phyloP scores from a whole-genome alignment of 2,329 filamentous ascomycete genomes.

The Chrysosporium keratinophilum region DNA sequence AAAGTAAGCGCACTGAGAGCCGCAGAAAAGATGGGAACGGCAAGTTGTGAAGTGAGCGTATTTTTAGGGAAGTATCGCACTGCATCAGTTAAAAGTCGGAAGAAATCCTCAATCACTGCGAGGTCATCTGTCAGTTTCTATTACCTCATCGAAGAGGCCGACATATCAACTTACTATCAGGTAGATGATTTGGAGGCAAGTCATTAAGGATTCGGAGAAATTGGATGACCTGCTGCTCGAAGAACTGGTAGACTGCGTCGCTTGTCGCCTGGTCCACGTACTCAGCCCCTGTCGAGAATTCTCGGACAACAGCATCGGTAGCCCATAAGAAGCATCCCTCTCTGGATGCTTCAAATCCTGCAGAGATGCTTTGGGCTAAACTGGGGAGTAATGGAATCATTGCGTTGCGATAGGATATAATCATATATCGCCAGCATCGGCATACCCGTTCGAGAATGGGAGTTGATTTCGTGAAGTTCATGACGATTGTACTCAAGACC shows the following conservation, averaged over 20 bases:
- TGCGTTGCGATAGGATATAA: constrained; percentile 85
- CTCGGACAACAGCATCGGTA: constrained; percentile 83
- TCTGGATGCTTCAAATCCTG: constrained; percentile 70
- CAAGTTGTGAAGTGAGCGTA: constrained; percentile 66
- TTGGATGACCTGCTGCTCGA: constrained; percentile 80
- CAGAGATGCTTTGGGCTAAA: constrained; percentile 78
- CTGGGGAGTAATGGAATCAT: constrained; percentile 75
- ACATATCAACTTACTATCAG: constrained; percentile 47
- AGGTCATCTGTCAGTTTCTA: background rate
- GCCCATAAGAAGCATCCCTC: constrained; percentile 99
- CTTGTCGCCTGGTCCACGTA: constrained; percentile 72
- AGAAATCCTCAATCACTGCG: constrained; percentile 86
- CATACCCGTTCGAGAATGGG: constrained; percentile 91
- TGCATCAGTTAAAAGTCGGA: constrained; percentile 82
- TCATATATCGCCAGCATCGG: constrained; percentile 92
- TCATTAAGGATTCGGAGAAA: constrained; percentile 86
- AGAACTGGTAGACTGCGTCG: constrained; percentile 84
- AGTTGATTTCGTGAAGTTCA: constrained; percentile 73
- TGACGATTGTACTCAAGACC: constrained; percentile 71
- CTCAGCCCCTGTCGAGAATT: constrained; percentile 86
- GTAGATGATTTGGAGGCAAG: constrained; percentile 64
- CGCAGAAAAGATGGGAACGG: constrained; percentile 75
- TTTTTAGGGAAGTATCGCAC: constrained; percentile 84
- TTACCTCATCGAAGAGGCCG: constrained; percentile 10
- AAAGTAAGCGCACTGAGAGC: constrained; percentile 76